Evolutionary conservation across 2,329 filamentous ascomycete species (phyloP).

Genomic region (Nakataea oryzae): DNA sequence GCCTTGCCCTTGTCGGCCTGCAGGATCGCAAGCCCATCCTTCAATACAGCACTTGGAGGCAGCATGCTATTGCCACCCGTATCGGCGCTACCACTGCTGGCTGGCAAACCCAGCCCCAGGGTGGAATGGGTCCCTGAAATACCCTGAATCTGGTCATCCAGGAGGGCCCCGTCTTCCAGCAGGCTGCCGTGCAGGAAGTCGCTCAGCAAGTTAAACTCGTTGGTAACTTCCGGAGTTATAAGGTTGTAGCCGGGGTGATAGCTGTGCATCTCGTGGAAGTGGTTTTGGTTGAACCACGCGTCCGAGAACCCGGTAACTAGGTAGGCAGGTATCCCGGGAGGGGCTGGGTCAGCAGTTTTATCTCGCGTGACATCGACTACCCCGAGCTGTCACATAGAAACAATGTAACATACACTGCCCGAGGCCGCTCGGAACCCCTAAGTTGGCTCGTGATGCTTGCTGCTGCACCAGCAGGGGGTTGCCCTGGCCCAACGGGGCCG

Average conservation of each 20-base stretch:
- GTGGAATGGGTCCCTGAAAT: constrained; percentile 32
- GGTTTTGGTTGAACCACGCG: constrained; percentile 73
- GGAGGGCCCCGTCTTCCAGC: constrained; percentile 69
- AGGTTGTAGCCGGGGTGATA: constrained; percentile 85
- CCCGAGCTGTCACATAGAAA: neutral
- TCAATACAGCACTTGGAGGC: constrained; percentile 20
- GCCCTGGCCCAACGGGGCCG: constrained; percentile 34
- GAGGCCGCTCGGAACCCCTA: neutral
- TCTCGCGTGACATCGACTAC: neutral
- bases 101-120: constrained; percentile 37
- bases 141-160: constrained; percentile 49
- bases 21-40: constrained; percentile 38
- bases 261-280: constrained; percentile 89
- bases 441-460: neutral
- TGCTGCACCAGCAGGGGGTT: constrained; percentile 58
- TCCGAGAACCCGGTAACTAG: constrained; percentile 70
- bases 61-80: constrained; percentile 25
- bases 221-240: constrained; percentile 81
- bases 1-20: constrained; percentile 38
- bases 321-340: neutral
- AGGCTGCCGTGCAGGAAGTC: constrained; percentile 91
- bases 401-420: neutral
- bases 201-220: constrained; percentile 93
- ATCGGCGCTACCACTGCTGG: constrained; percentile 23
- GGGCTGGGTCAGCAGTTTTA: neutral